phyloP scores from a whole-genome alignment of 1,284 basidiomycete genomes.

The Meira nashicola region DNA sequence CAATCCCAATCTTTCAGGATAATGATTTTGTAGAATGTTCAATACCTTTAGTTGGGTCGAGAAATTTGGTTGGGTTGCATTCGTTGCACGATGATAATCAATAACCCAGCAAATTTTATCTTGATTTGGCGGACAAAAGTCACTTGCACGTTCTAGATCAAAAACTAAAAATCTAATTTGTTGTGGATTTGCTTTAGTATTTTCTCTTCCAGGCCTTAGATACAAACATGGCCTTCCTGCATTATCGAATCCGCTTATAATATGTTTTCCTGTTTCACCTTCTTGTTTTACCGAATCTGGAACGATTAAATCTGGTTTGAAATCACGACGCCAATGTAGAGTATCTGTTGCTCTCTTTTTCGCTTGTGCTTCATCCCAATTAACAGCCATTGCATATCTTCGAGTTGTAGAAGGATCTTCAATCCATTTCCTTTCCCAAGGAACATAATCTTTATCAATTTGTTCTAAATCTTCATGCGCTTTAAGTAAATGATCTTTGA shows the following conservation, averaged over 20 bases:
- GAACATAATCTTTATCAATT: slow-evolving; percentile 20
- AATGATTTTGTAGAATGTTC: slow-evolving; percentile 81
- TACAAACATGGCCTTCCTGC: slow-evolving; percentile 44
- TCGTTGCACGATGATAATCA: slow-evolving; percentile 35
- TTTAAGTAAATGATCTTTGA: neutral
- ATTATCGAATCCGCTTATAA: slow-evolving; percentile 46
- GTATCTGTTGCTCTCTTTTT: slow-evolving; percentile 43
- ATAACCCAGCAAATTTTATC: slow-evolving; percentile 42
- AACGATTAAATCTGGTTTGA: slow-evolving; percentile 44
- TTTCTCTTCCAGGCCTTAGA: slow-evolving; percentile 45
- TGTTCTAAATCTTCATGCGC: neutral
- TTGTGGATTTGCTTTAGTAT: slow-evolving; percentile 36
- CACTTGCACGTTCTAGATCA: slow-evolving; percentile 40
- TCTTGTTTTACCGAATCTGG: slow-evolving; percentile 39
- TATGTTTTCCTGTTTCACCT: slow-evolving; percentile 45
- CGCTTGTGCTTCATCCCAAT: slow-evolving; percentile 40
- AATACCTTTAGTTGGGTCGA: slow-evolving; percentile 59
- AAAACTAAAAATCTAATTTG: slow-evolving; percentile 49
- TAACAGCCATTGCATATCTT: slow-evolving; percentile 44
- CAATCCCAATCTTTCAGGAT: slow-evolving; percentile 79
- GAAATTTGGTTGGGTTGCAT: slow-evolving; percentile 36
- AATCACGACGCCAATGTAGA: slow-evolving; percentile 45
- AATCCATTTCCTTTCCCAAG: slow-evolving; percentile 36
- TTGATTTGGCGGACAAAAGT: slow-evolving; percentile 40
- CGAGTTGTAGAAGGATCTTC: slow-evolving; percentile 28